phyloP scores from a whole-genome alignment of 164 flowering plant species.

The Vitis cinerea region DNA sequence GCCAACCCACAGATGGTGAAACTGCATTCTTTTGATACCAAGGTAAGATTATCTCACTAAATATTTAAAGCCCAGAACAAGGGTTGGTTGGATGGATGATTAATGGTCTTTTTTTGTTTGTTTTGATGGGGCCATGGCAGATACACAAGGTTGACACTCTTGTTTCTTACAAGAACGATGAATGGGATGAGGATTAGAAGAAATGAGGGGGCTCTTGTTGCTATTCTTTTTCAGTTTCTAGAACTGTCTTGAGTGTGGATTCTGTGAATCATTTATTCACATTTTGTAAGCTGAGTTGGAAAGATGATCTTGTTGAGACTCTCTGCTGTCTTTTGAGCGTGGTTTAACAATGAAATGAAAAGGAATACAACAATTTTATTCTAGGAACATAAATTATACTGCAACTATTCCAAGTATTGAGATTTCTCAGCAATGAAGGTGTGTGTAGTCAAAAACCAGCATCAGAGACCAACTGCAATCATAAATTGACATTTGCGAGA shows the following conservation, averaged over 20 bases:
- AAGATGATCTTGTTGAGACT: too few relatives aligned
- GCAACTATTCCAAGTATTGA: too few relatives aligned
- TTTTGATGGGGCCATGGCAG: conserved; percentile 39
- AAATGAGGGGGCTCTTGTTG: neutral
- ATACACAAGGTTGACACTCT: conserved; percentile 95
- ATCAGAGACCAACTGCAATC: too few relatives aligned
- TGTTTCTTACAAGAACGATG: conserved; percentile 93
- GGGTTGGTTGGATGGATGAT: neutral
- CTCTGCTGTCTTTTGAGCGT: too few relatives aligned
- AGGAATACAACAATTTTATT: neutral
- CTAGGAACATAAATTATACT: neutral
- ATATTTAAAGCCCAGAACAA: neutral
- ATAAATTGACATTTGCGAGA: too few relatives aligned
- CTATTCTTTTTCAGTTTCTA: neutral
- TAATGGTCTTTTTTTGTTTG: neutral
- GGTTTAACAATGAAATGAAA: too few relatives aligned
- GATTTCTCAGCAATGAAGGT: too few relatives aligned
- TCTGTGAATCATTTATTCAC: conserved; percentile 58
- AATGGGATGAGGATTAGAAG: conserved; percentile 64
- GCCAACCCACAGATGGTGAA: conserved; percentile 96
- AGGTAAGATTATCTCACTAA: conserved; percentile 37
- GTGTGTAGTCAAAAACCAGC: too few relatives aligned
- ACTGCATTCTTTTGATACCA: conserved; percentile 91
- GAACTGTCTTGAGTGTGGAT: neutral
- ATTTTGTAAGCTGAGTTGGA: neutral